Evolutionary conservation across 177 flowering plant genomes (phyloP).

Genomic region (Vitis hybrid): DNA sequence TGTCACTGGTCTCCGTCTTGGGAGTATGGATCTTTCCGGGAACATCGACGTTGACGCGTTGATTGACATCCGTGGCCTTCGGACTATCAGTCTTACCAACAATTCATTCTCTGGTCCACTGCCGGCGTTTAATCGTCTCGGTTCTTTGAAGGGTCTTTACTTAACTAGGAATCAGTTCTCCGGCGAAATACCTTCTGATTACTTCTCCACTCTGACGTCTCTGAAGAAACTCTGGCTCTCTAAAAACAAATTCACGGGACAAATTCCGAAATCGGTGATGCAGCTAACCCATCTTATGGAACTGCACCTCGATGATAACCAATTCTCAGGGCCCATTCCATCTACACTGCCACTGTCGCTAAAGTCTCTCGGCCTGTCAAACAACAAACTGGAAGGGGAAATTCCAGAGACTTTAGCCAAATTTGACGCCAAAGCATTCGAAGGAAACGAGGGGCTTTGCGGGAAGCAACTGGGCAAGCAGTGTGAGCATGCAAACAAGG

Average conservation of each 20-base stretch:
- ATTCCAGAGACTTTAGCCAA: constrained; percentile 30
- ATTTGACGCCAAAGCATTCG: constrained; percentile 24
- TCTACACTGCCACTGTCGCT: constrained; percentile 12
- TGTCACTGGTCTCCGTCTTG: constrained; percentile 23
- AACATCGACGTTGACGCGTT: constrained; percentile 31
- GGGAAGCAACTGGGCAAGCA: constrained; percentile 26
- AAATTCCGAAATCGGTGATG: constrained; percentile 45
- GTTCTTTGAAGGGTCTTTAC: constrained; percentile 35
- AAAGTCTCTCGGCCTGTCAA: constrained; percentile 31
- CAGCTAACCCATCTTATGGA: constrained; percentile 27
- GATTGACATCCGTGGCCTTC: constrained; percentile 19
- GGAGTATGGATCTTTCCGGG: constrained; percentile 20
- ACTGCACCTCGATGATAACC: constrained; percentile 42
- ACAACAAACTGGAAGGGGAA: constrained; percentile 43
- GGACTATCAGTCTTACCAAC: constrained; percentile 34
- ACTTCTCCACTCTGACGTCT: constrained; percentile 29
- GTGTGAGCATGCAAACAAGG: constrained; percentile 3
- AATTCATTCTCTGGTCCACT: constrained; percentile 49
- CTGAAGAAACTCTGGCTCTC: constrained; percentile 46
- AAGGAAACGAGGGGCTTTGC: constrained; percentile 39
- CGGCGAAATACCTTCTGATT: constrained; percentile 43
- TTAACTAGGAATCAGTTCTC: constrained; percentile 37
- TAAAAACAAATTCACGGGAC: constrained; percentile 45
- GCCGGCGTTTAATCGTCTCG: constrained; percentile 42
- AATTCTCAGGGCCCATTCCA: constrained; percentile 51